These are phyloP conservation scores for Silene latifolia DNA, from an alignment of 148 eudicot species.

Conservation along the genomic window DNA sequence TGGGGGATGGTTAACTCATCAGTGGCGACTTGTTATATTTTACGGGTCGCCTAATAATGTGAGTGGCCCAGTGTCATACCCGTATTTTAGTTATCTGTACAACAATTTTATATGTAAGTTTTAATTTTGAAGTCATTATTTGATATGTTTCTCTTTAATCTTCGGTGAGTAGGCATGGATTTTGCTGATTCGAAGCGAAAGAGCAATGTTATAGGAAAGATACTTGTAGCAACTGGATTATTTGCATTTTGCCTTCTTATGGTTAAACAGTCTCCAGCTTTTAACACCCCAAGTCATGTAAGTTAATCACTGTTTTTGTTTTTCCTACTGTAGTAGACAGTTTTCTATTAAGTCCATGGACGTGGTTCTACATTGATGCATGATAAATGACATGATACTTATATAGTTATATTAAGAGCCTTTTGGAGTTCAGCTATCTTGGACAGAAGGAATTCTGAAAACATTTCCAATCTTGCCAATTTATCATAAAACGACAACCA, in stretches of 20 bases:
- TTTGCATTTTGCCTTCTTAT: conserved; percentile 64
- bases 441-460: background rate
- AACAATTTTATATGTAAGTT: background rate
- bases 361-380: background rate
- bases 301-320: conserved; percentile 14
- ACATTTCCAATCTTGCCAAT: background rate
- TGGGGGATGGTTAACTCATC: no score
- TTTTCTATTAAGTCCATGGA: background rate
- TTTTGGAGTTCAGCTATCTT: background rate
- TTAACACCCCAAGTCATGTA: conserved; percentile 61
- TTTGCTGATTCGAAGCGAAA: conserved; percentile 60
- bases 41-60: no score
- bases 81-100: background rate
- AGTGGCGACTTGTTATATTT: no score
- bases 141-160: background rate
- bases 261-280: conserved; percentile 60
- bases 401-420: no score
- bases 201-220: conserved; percentile 45
- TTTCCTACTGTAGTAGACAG: background rate
- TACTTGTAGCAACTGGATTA: conserved; percentile 52
- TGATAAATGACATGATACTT: background rate
- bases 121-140: background rate
- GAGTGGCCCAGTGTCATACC: no score
- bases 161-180: conserved; percentile 59
- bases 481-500: background rate